Evolutionary conservation across 2,329 filamentous ascomycete genomes (phyloP), one percentile per base, ranked within the genome.

Genomic region (Sporothrix curviconia): DNA sequence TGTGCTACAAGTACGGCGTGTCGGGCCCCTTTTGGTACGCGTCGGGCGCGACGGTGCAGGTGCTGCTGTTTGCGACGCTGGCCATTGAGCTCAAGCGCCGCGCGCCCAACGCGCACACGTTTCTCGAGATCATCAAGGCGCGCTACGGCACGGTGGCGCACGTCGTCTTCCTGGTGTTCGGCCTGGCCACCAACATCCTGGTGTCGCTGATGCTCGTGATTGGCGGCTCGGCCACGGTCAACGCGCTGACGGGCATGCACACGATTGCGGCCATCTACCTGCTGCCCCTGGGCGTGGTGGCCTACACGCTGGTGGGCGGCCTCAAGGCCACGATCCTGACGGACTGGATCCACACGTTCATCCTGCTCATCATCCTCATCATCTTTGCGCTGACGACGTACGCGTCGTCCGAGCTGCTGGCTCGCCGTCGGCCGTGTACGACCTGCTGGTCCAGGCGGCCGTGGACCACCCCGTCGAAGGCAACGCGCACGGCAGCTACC

Each of bases 131-230:
- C 50, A 89, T 95, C 66, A 82, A 82, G 58, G 90, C 89, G 22
- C 82, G 90, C 61, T 95, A 95, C 71, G 90, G 91, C 61, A 71
- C 72, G 0, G 59, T 72, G 4, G 84, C 89, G 0, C 91, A 96
- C 66, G 74, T 85, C 7, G 87, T 91, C 2, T 96, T 90, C 69
- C 88, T 91, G 62, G 77, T 87, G 2, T 95, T 95, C 62, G 90
- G 87, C 30, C 74, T 94, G 15, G 85, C 89, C 71, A 95, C 90
- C 36, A 92, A 94, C 66, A 88, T 95, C 42, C 78, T 95, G 4
- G 91, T 96, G 32, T 92, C 90, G 1, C 85, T 90, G 50, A 95
- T 95, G 90, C 74, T 96, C 51, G 80, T 96, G 61, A 90, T 90
- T 17, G 91, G 92, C 60, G 91, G 90, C 42, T 84, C 85, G 11